These are phyloP conservation scores for Geopyxis carbonaria DNA, from an alignment of 495 filamentous ascomycete species.

Conservation along the genomic window DNA sequence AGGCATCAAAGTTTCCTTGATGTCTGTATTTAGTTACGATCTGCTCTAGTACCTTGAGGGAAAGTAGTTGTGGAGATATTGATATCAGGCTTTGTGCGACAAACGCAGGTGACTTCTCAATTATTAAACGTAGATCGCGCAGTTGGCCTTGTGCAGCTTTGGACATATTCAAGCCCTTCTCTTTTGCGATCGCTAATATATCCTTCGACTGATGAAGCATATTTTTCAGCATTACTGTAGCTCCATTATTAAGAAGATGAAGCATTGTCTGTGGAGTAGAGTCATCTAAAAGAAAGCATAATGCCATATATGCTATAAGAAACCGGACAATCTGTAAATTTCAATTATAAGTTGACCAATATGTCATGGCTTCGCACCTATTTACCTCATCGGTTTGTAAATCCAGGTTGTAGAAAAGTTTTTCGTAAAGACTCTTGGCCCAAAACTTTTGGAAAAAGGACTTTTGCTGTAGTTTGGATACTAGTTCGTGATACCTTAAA, in stretches of 20 bases:
- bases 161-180: conserved; percentile 52
- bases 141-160: conserved; percentile 40
- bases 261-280: conserved; percentile 33
- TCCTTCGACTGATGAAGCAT: conserved; percentile 38
- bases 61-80: conserved; percentile 46
- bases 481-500: conserved; percentile 44
- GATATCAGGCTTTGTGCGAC: conserved; percentile 33
- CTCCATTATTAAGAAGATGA: conserved; percentile 33
- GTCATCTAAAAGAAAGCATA: conserved; percentile 37
- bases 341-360: neutral
- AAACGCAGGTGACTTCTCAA: conserved; percentile 39
- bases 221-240: conserved; percentile 34
- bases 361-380: neutral
- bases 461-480: conserved; percentile 51
- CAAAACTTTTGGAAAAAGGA: conserved; percentile 52
- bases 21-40: conserved; percentile 38
- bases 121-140: conserved; percentile 33
- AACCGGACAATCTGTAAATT: conserved; percentile 35
- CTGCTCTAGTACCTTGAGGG: conserved; percentile 46
- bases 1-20: conserved; percentile 30
- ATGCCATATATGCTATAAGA: conserved; percentile 38
- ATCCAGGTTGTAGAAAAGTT: conserved; percentile 40
- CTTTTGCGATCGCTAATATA: conserved; percentile 38
- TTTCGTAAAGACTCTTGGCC: conserved; percentile 52
- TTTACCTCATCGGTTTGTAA: conserved; percentile 34